These are phyloP conservation scores for Baorangia bicolor DNA, from an alignment of 768 basidiomycete genomes.

Conservation along the genomic window DNA sequence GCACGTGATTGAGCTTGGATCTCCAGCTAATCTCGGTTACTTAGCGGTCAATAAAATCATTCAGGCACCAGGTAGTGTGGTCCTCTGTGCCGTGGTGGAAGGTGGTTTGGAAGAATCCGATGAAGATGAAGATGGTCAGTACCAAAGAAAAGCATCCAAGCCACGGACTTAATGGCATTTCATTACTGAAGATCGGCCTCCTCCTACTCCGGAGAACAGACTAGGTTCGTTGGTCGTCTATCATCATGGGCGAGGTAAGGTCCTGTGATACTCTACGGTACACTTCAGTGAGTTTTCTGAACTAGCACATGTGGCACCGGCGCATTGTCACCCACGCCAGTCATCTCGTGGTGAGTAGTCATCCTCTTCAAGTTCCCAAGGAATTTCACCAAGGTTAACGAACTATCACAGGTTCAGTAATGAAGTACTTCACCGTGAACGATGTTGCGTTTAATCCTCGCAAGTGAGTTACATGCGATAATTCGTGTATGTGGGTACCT, in stretches of 20 bases:
- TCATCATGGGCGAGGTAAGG: constrained; percentile 30
- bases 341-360: constrained; percentile 19
- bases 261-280: not conserved
- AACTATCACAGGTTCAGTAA: constrained; percentile 14
- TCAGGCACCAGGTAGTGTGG: constrained; percentile 42
- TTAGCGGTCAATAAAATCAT: constrained; percentile 53
- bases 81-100: constrained; percentile 45
- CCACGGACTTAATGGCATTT: not conserved
- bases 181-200: constrained; percentile 15
- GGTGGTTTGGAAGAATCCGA: constrained; percentile 44
- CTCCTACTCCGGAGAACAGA: constrained; percentile 46
- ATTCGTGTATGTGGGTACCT: not conserved
- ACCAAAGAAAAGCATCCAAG: constrained; percentile 17
- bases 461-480: constrained; percentile 34
- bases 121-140: constrained; percentile 23
- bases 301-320: constrained; percentile 19
- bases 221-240: constrained; percentile 47
- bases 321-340: constrained; percentile 19
- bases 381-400: not conserved
- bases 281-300: constrained; percentile 1
- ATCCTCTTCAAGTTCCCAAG: not conserved
- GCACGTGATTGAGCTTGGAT: not conserved
- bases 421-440: constrained; percentile 53
- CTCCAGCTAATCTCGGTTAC: constrained; percentile 5
- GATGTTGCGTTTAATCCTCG: constrained; percentile 55